phyloP scores from a whole-genome alignment of 2,329 filamentous ascomycete genomes.

The Thielaviopsis punctulata region DNA sequence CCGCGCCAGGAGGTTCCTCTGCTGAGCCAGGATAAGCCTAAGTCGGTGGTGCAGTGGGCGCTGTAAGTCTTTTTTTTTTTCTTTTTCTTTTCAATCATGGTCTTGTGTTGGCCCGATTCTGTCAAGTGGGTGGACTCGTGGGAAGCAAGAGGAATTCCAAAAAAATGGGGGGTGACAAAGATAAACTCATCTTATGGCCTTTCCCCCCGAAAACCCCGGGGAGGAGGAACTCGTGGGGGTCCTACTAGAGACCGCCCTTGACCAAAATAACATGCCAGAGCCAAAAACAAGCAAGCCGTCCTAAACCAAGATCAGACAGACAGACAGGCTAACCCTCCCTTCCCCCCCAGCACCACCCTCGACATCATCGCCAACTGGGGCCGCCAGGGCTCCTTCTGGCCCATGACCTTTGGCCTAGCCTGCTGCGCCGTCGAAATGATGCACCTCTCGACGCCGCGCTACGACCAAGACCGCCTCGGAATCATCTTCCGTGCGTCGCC shows the following conservation, averaged over 20 bases:
- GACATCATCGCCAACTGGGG: conserved; percentile 73
- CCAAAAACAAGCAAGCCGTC: not conserved
- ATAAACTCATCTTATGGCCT: not conserved
- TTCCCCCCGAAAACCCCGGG: not conserved
- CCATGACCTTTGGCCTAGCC: conserved; percentile 74
- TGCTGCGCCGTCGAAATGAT: conserved; percentile 91
- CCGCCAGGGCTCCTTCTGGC: conserved; percentile 71
- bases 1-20: conserved; percentile 54
- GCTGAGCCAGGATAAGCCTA: conserved; percentile 61
- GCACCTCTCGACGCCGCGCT: conserved; percentile 72
- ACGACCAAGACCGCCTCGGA: conserved; percentile 75
- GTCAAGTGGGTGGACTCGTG: not conserved
- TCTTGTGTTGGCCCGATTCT: not conserved
- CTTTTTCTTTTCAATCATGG: not conserved
- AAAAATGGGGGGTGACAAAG: not conserved
- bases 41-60: conserved; percentile 69
- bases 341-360: conserved; percentile 45
- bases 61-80: too few species aligned
- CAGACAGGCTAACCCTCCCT: not conserved
- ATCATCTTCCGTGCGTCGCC: conserved; percentile 85
- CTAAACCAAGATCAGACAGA: too few species aligned
- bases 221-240: too few species aligned
- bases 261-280: too few species aligned
- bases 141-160: not conserved
- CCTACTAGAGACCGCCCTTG: too few species aligned